Evolutionary conservation across 1,139 yeast genomes (phyloP), one percentile per base, ranked within the genome.

Genomic region (Pneumocystis murina): DNA sequence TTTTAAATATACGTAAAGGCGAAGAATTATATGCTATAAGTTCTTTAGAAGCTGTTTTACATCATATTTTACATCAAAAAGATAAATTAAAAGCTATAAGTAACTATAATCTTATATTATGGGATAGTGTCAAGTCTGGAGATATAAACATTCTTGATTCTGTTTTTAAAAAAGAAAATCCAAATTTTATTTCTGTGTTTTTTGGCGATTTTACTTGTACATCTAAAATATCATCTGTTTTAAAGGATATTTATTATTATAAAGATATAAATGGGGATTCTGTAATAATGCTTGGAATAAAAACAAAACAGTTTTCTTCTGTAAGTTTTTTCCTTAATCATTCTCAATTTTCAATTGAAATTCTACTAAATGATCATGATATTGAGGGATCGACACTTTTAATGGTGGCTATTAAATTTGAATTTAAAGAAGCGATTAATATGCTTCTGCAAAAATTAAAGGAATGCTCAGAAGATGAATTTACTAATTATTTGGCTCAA

Each of bases 1-100:
- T 74, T 72, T 80, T 73, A 66, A 76, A 75, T 54, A 69, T 75
- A 2, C 79, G 78, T 54, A 72, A 78, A 10, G 90, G 89, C 0
- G 74, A 79, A 33, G 69, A 77, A 6, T 88, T 87, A 0, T 85
- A 85, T 69, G 80, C 85, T 0, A 69, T 90, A 40, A 85, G 95
- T 63, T 88, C 95, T 12, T 76, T 90, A 60, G 96, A 90, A 70
- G 96, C 92, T 0, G 95, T 89, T 0, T 70, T 89, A 7, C 82
- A 76, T 66, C 94, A 86, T 71, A 77, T 88, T 36, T 73, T 73
- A 12, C 76, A 77, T 59, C 80, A 80, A 59, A 66, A 76, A n/a
- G 66, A 70, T 1, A 77, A 78, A 8, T 73, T 87, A 60, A 70
- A 75, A 1, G 68, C 69, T 0, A 72, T 77, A 7, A 84, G 92